Conservation (phyloP, 768 basidiomycete genomes). For the Inosperma sp. region DNA sequence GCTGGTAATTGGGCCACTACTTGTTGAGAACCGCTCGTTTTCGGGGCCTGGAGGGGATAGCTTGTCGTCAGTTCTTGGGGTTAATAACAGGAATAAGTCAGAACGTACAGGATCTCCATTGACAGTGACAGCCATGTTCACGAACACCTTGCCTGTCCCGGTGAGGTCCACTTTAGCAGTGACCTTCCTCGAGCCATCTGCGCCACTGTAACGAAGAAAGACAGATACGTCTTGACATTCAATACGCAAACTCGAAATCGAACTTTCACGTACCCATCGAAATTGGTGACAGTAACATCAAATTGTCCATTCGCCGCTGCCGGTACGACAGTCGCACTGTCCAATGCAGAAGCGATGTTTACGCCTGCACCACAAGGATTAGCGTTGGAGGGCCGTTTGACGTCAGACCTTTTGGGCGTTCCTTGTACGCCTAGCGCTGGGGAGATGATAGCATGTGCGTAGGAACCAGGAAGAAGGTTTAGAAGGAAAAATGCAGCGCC, state of each 20-base stretch:
- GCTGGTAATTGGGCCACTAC: slow-evolving; percentile 44
- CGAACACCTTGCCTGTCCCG: slow-evolving; percentile 38
- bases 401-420: slow-evolving; percentile 29
- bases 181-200: slow-evolving; percentile 46
- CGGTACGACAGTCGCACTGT: slow-evolving; percentile 34
- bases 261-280: slow-evolving; percentile 43
- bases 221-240: not conserved
- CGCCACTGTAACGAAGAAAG: slow-evolving; percentile 18
- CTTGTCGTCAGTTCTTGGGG: not conserved
- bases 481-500: slow-evolving; percentile 23
- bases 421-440: slow-evolving; percentile 40
- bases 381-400: slow-evolving; percentile 29
- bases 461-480: slow-evolving; percentile 32
- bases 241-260: too few relatives aligned
- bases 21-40: slow-evolving; percentile 32
- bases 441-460: slow-evolving; percentile 39
- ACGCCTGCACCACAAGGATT: slow-evolving; percentile 38
- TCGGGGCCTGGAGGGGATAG: slow-evolving; percentile 39
- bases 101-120: slow-evolving; percentile 47
- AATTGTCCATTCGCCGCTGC: slow-evolving; percentile 41
- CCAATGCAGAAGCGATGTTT: slow-evolving; percentile 38
- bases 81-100: too few relatives aligned
- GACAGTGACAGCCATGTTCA: slow-evolving; percentile 34
- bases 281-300: slow-evolving; percentile 38
- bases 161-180: slow-evolving; percentile 44